Evolutionary conservation across 257 asterid species (phyloP).

Genomic region (Rehmannia glutinosa): DNA sequence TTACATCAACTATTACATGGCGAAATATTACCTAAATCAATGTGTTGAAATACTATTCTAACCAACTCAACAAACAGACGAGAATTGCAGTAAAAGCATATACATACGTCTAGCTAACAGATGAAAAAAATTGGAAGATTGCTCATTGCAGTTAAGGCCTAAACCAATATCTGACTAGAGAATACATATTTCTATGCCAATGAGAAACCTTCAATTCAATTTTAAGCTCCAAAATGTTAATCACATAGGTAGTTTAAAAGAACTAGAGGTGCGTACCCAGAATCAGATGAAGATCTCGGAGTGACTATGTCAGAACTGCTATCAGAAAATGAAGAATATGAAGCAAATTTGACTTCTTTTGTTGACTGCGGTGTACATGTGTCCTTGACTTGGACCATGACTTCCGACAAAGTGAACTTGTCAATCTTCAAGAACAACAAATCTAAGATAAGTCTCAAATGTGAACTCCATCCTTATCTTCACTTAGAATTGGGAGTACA

Average conservation of each 20-base stretch:
- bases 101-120: too few species aligned
- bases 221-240: too few species aligned
- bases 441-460: neutral
- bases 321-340: conserved; percentile 31
- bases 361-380: conserved; percentile 24
- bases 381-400: conserved; percentile 37
- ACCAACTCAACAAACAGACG: too few species aligned
- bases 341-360: conserved; percentile 21
- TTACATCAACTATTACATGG: too few species aligned
- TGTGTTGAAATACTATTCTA: too few species aligned
- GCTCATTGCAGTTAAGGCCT: too few species aligned
- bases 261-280: conserved; percentile 33
- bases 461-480: neutral
- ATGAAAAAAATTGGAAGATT: too few species aligned
- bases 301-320: conserved; percentile 37
- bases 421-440: conserved; percentile 10
- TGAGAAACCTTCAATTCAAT: too few species aligned
- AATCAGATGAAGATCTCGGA: conserved; percentile 36
- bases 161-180: too few species aligned
- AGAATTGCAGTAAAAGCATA: too few species aligned
- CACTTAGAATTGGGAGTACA: neutral
- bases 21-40: too few species aligned
- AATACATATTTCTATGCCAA: too few species aligned
- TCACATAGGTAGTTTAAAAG: neutral
- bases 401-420: conserved; percentile 20